Evolutionary conservation across 1,284 basidiomycete genomes (phyloP).

Genomic region (Schizophyllum commune): DNA sequence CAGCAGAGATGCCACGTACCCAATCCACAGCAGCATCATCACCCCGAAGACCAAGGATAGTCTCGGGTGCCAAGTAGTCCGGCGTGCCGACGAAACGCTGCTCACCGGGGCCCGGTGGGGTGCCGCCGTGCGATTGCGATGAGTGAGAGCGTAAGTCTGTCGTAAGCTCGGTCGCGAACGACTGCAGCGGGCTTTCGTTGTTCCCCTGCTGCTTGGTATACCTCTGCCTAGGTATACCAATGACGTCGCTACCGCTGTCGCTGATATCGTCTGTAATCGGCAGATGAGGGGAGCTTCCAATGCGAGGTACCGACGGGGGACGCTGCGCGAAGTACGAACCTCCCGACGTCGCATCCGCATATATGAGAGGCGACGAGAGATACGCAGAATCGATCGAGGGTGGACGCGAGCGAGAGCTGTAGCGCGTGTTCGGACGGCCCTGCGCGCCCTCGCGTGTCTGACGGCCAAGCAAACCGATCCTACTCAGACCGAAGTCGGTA

Average conservation of each 20-base stretch:
- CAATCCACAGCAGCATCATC: slow-evolving; percentile 97
- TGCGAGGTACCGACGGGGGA: slow-evolving; percentile 46
- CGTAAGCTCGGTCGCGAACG: slow-evolving; percentile 75
- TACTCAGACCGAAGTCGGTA: slow-evolving; percentile 95
- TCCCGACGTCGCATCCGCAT: slow-evolving; percentile 45
- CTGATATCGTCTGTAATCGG: slow-evolving; percentile 69
- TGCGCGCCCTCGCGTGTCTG: slow-evolving; percentile 75
- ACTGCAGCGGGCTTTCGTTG: slow-evolving; percentile 70
- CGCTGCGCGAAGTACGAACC: slow-evolving; percentile 80
- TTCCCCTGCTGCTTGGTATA: slow-evolving; percentile 34
- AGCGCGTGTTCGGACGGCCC: slow-evolving; percentile 42
- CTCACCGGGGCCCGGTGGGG: slow-evolving; percentile 58
- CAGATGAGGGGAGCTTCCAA: slow-evolving; percentile 57
- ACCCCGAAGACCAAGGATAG: slow-evolving; percentile 90
- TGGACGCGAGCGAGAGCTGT: slow-evolving; percentile 63
- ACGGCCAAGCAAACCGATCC: slow-evolving; percentile 94
- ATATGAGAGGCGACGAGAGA: slow-evolving; percentile 63
- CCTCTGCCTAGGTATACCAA: slow-evolving; percentile 49
- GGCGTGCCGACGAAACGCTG: slow-evolving; percentile 96
- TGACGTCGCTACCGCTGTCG: slow-evolving; percentile 83
- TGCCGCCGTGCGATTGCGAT: slow-evolving; percentile 37
- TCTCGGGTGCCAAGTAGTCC: slow-evolving; percentile 95
- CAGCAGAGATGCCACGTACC: slow-evolving; percentile 38
- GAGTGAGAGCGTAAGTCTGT: slow-evolving; percentile 69
- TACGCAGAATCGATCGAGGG: slow-evolving; percentile 81